Percentiles rank a stretch among this genome's conserved stretches.
phyloP scores from a whole-genome alignment of 257 asterid genomes.

The Solanum sitiens region DNA sequence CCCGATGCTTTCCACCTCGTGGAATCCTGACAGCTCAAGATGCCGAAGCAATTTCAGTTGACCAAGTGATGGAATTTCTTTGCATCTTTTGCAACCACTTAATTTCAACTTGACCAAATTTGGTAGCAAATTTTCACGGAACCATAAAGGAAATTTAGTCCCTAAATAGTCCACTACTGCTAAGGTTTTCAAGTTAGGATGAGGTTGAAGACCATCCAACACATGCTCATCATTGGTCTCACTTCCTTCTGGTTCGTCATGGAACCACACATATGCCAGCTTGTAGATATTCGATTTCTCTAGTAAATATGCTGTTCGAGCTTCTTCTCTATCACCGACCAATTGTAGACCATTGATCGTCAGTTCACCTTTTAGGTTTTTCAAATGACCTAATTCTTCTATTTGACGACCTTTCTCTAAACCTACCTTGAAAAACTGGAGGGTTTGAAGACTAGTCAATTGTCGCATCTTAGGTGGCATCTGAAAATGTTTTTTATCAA shows the following conservation, averaged over 20 bases:
- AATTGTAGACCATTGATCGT: neutral
- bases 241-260: neutral
- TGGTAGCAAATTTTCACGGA: neutral
- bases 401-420: neutral
- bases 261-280: neutral
- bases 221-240: neutral
- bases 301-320: neutral
- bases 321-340: neutral
- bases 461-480: neutral
- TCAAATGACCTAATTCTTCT: neutral
- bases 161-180: neutral
- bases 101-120: neutral
- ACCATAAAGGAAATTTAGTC: constrained; percentile 9
- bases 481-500: no score
- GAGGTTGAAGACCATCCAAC: constrained; percentile 16
- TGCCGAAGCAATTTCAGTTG: constrained; percentile 4
- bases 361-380: neutral
- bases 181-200: constrained; percentile 2
- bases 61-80: constrained; percentile 13
- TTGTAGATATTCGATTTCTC: neutral
- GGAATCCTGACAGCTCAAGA: neutral
- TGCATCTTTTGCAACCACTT: neutral
- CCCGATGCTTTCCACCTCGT: neutral
- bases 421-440: neutral
- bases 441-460: neutral